Base-by-base conservation (phyloP, 2,329 filamentous ascomycete genomes). In the Mariannaea elegans region DNA sequence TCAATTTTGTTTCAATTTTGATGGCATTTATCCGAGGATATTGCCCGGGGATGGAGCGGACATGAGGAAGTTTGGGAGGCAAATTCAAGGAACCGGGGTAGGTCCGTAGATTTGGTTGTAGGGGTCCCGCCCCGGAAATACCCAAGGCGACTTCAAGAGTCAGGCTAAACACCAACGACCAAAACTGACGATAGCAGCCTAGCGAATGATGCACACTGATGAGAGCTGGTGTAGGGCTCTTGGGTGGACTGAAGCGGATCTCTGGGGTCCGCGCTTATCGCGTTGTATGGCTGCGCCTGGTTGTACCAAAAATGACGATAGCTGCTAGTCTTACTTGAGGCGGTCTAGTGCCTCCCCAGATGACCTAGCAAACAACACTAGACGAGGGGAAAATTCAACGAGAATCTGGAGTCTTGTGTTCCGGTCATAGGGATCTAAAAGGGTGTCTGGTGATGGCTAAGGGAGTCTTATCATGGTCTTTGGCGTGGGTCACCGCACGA, bases 251-350 rank as follows among this genome's bases (percentile, higher is more conserved):
- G 34, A 62, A 52, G 53, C 58, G 62, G 64, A 48, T 50, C 51
- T 67, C 61, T 71, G 68, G 68, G 68, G 66, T 64, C 52, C 59
- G 68, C 68, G 68, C 68, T 71, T 71, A 68, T 71, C 68, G 68
- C 68, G 68, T 55, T 60, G 63, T 53, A 60, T 69, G 68, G 65
- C 46, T 59, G 51, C 56, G 65, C 60, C 57, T 66, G 21, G 62
- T 58, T 56, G 63, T 58, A 61, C 47, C 57, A 34, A 64, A 61
- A 51, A 61, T 53, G 38, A 42, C 59, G 56, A 62, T 64, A 56
- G 51, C 51, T 55, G 34, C 64, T 61, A 58, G 54, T 50, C 41
- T 50, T 53, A 44, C 45, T 21, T 55, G 32, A 23, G 46, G 57
- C 46, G 51, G 58, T 64, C 59, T 70, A 58, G 56, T 62, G 48